Evolutionary conservation across 768 basidiomycete genomes (phyloP), one percentile per base, ranked within the genome.

Genomic region (Boletus tylopilopsis): DNA sequence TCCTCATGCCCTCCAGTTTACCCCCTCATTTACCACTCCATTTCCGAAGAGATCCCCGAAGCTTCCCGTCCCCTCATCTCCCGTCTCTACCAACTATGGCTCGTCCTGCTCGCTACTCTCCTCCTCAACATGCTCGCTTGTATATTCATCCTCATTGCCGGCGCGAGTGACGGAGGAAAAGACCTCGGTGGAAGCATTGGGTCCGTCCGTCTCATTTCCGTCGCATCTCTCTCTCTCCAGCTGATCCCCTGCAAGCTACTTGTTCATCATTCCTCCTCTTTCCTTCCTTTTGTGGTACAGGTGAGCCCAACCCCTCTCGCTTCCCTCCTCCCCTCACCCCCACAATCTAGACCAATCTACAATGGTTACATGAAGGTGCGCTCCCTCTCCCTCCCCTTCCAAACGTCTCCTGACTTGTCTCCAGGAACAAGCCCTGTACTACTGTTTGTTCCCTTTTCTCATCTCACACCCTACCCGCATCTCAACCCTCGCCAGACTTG

Each of bases 201-300:
- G 90, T 92, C 57, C 60, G 85, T 25, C 47, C 18, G 3, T 18
- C 12, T 38, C 25, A 54, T 54, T 58, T 51, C 53, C 58, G 49
- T 59, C 39, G 55, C 36, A 45, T 62, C 60, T 51, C 54, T 62
- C 60, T 51, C 54, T 59, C 51, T 36, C 25, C 16, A 23, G 19
- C 45, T 42, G 37, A 53, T 37, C 24, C 39, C 25, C 36, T 41
- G 44, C 36, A 64, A 93, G 90, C 47, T 93, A 94, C 64, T 46
- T 93, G 34, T 75, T 90, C 46, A 71, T 94, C 43, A 96, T 97
- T 60, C 69, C 83, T 11, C 69, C 80, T 32, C 67, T 83, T 30
- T 93, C 90, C 13, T 98, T 99, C 74, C 75, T 97, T 53, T 76
- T 94, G 54, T 97, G 95, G 95, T 99, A 95, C 68, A 82, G 93